Base-by-base conservation (phyloP, 768 basidiomycete genomes). In the Tricholomella constricta region DNA sequence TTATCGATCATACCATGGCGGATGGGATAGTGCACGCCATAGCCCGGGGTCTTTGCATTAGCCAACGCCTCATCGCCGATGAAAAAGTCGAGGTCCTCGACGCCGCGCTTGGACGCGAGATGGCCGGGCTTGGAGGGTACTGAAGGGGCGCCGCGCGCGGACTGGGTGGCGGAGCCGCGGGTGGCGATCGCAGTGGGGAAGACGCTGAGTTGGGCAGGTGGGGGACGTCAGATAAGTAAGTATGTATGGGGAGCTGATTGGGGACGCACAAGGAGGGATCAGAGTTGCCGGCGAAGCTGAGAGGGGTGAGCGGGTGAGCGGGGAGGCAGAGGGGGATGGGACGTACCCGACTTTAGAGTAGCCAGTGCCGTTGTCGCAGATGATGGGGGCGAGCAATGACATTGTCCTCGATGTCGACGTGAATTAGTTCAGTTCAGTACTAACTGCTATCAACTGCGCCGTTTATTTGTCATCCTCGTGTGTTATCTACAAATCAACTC, bases 41-140 rank as follows among this genome's bases (percentile, higher is more conserved):
- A 99, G 2, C 89, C 89, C 0, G 89, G 89, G 0, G 96, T 98
- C 78, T 94, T 98, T 34, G 89, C 86, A 67, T 98, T 98, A 15
- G 92, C 92, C 15, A 98, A 78, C 0, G 97, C 97, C 71, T 98
- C 97, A 66, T 98, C 94, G 55, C 97, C 97, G 73, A 99, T 99
- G 80, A 90, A 97, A 81, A 98, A 99, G 77, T 99, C 96, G 57
- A 98, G 89, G 71, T 99, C 97, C 71, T 99, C 97, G 32, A 98
- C 89, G 10, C 97, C 97, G 51, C 97, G 86, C 73, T 98, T 98
- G 52, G 91, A 91, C 2, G 96, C 96, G 42, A 98, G 85, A 72
- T 95, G 85, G 3, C 93, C 88, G 7, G 94, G 92, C 69, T 94
- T 94, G 35, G 83, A 73, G 23, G 93, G 90, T 42, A 94, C 75